Percentiles rank a stretch among this genome's conserved stretches.
Evolutionary conservation across 2,329 filamentous ascomycete genomes (phyloP).

Genomic region (Colletotrichum gloeosporioides): DNA sequence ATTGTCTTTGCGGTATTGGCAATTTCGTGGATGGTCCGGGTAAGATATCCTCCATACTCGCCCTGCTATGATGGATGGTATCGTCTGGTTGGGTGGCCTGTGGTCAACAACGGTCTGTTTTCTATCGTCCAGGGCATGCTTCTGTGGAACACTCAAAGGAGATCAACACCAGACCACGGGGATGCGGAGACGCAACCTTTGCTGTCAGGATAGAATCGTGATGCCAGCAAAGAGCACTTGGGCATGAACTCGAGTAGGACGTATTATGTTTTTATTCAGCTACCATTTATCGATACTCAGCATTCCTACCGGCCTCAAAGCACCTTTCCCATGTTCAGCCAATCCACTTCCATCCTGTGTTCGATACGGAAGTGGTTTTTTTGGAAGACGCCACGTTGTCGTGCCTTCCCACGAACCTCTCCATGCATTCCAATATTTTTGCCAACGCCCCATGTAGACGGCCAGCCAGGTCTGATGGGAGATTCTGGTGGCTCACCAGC

Average conservation of each 20-base stretch:
- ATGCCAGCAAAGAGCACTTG: not conserved
- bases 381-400: not conserved
- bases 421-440: not conserved
- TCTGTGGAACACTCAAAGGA: not conserved
- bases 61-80: not conserved
- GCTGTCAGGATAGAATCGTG: not conserved
- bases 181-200: not conserved
- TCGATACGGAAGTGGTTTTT: fast-evolving
- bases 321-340: not conserved
- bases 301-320: not conserved
- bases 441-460: not conserved
- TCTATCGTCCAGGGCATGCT: not conserved
- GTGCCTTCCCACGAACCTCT: not conserved
- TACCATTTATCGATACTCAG: not conserved
- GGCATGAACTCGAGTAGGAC: not conserved
- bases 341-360: not conserved
- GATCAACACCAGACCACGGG: fast-evolving
- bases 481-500: not conserved
- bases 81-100: constrained; percentile 4
- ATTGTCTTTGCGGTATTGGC: not conserved
- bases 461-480: not conserved
- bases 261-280: not conserved
- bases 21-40: not conserved
- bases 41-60: not conserved
- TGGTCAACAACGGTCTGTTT: not conserved